Conservation (phyloP, 2,329 filamentous ascomycete genomes). For the Fusarium armeniacum region DNA sequence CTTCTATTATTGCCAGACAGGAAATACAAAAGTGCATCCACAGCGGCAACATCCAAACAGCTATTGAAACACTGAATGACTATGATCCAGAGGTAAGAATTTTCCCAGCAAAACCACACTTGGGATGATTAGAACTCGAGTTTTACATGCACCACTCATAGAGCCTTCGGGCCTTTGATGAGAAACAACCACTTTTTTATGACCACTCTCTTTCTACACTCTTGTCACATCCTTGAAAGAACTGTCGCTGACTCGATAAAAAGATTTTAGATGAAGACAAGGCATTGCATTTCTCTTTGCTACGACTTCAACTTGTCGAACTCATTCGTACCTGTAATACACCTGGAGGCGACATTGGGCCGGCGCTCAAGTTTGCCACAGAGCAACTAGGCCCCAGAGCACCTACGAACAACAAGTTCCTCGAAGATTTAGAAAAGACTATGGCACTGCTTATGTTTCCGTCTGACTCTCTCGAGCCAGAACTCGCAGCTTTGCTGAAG, state of each 20-base stretch:
- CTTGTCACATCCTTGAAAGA: background rate
- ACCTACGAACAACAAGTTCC: conserved; percentile 82
- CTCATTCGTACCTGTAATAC: conserved; percentile 84
- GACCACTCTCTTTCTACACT: conserved; percentile 45
- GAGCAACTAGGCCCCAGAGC: conserved; percentile 89
- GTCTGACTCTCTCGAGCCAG: conserved; percentile 81
- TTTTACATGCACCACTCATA: conserved; percentile 99
- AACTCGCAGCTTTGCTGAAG: conserved; percentile 81
- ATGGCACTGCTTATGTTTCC: conserved; percentile 94
- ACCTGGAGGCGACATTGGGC: conserved; percentile 77
- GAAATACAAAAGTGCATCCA: conserved; percentile 89
- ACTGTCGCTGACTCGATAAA: conserved; percentile 27
- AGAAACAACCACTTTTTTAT: conserved; percentile 78
- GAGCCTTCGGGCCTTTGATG: conserved; percentile 88
- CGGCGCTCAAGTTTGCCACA: conserved; percentile 88
- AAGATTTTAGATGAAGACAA: conserved; percentile 90
- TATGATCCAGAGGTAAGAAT: conserved; percentile 88
- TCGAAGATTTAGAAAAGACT: conserved; percentile 89
- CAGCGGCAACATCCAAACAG: conserved; percentile 84
- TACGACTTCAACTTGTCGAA: conserved; percentile 93
- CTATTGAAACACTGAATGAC: conserved; percentile 90
- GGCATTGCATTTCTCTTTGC: conserved; percentile 86
- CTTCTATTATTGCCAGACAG: conserved; percentile 82
- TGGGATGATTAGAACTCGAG: conserved; percentile 88
- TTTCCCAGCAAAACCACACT: conserved; percentile 54